Evolutionary conservation across 139 green algal species (phyloP).

Genomic region (Chlamydomonas incerta): DNA sequence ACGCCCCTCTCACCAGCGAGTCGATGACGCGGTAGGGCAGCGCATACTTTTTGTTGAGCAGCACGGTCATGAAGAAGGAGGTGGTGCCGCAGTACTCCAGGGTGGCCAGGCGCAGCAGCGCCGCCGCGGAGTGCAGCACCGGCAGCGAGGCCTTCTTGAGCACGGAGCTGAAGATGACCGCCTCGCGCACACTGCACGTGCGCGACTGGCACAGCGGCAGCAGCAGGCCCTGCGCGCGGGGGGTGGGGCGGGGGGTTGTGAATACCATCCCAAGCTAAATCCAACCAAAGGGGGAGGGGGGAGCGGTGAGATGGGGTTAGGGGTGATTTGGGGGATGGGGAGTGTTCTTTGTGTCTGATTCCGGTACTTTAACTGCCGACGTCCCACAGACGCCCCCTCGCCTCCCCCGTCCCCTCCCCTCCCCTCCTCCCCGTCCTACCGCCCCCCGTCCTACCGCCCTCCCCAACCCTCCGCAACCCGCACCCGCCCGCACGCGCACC

Average conservation of each 20-base stretch:
- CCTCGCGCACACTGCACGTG: conserved; percentile 94
- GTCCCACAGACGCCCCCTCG: no score
- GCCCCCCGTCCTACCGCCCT: neutral
- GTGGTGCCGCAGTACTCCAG: conserved; percentile 96
- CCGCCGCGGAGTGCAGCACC: conserved; percentile 92
- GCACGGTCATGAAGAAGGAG: conserved; percentile 96
- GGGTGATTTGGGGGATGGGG: neutral
- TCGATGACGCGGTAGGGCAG: conserved; percentile 89
- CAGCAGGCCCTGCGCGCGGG: conserved; percentile 77
- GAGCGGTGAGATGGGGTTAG: neutral
- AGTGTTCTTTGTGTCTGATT: no score
- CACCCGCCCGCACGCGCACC: conserved; percentile 37
- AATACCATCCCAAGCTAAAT: no score
- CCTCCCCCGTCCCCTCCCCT: no score
- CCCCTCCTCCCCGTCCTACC: neutral
- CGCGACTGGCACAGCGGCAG: conserved; percentile 87
- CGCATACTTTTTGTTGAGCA: conserved; percentile 99
- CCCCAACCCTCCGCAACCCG: neutral
- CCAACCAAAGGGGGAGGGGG: neutral
- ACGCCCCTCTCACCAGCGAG: conserved; percentile 46
- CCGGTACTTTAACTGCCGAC: neutral
- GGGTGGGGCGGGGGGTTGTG: neutral
- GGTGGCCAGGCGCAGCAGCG: conserved; percentile 83
- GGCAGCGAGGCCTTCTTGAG: conserved; percentile 89
- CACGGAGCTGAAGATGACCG: conserved; percentile 92